phyloP scores from a whole-genome alignment of 2,329 filamentous ascomycete genomes.

The Aspergillus flavus region DNA sequence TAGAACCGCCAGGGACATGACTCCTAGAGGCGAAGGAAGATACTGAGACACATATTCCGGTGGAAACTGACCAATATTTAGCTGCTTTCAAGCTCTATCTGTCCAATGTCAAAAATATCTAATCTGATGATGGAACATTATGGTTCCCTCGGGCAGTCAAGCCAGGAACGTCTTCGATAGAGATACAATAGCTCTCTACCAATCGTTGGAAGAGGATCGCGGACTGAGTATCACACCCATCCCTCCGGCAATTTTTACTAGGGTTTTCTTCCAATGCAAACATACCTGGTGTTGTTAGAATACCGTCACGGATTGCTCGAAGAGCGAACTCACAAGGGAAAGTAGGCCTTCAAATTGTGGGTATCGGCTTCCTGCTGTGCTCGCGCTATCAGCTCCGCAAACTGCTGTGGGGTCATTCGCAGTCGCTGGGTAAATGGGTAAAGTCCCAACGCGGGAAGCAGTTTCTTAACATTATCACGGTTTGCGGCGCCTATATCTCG shows the following conservation, averaged over 20 bases:
- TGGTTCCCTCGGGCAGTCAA: background rate
- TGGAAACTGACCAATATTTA: conserved; percentile 1
- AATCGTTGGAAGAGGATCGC: background rate
- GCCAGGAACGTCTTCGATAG: background rate
- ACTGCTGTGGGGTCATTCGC: conserved; percentile 43
- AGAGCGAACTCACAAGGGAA: conserved; percentile 43
- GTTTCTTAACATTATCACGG: conserved; percentile 37
- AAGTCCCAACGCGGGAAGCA: conserved; percentile 45
- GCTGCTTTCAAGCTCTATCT: background rate
- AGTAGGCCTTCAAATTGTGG: conserved; percentile 45
- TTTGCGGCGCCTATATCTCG: conserved; percentile 47
- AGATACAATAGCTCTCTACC: background rate
- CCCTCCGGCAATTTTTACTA: conserved; percentile 4
- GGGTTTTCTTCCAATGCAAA: conserved; percentile 46
- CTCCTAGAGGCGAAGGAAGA: background rate
- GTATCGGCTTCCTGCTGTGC: conserved; percentile 44
- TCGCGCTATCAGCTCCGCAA: conserved; percentile 39
- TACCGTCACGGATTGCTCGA: background rate
- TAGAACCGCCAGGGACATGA: background rate
- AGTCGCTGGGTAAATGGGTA: conserved; percentile 49
- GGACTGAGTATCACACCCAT: background rate
- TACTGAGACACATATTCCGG: background rate
- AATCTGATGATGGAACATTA: background rate
- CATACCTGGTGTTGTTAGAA: conserved; percentile 39
- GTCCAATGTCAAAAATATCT: conserved; percentile 1